Conservation (phyloP, 1,284 basidiomycete genomes). For the Omphalotus olearius region DNA sequence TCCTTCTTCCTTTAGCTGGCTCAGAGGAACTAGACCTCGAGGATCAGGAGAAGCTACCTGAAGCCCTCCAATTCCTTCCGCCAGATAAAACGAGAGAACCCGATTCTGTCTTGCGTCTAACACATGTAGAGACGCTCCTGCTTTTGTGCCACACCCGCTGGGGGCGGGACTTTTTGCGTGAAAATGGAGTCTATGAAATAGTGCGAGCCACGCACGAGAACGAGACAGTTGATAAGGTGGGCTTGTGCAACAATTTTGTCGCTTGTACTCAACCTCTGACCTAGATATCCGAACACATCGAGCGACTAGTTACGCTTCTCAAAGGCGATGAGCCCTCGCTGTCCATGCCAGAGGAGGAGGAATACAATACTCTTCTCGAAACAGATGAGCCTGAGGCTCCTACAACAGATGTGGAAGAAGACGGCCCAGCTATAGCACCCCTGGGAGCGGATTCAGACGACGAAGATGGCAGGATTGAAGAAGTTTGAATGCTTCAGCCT, state of each 20-base stretch:
- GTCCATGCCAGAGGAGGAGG: constrained; percentile 34
- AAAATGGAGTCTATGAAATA: constrained; percentile 86
- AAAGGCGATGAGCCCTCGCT: constrained; percentile 61
- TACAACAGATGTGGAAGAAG: constrained; percentile 20
- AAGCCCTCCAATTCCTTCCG: constrained; percentile 85
- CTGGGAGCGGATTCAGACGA: constrained; percentile 34
- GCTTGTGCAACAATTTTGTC: constrained; percentile 16
- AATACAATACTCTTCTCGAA: constrained; percentile 29
- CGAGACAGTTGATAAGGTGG: constrained; percentile 77
- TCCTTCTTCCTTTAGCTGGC: constrained; percentile 90
- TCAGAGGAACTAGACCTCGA: constrained; percentile 93
- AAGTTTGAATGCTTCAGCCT: constrained; percentile 33
- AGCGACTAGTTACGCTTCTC: constrained; percentile 70
- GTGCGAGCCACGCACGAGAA: constrained; percentile 77
- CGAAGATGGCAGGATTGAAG: constrained; percentile 49
- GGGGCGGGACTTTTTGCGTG: constrained; percentile 80
- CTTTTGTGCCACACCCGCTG: constrained; percentile 86
- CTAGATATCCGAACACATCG: constrained; percentile 59
- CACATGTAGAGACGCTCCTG: constrained; percentile 86
- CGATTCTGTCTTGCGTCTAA: constrained; percentile 78
- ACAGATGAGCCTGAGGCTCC: constrained; percentile 19
- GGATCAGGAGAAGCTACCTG: constrained; percentile 85
- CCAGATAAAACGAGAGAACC: constrained; percentile 81
- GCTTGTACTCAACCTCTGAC: background rate
- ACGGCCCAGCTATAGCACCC: constrained; percentile 22